Conservation (phyloP, 169 alveolate genomes). For the Cryptosporidium meleagridis region DNA sequence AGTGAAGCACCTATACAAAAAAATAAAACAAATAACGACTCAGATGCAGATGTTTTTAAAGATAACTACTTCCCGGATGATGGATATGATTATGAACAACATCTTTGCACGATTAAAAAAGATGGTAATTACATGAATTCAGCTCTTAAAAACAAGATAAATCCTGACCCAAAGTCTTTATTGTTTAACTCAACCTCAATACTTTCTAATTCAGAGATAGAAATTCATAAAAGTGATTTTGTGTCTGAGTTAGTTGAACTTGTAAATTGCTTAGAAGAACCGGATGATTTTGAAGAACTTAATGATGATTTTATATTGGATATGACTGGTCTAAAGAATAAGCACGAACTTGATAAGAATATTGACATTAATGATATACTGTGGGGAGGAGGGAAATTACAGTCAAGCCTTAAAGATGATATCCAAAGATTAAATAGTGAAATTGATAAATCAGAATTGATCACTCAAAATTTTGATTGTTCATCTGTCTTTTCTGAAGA, state of each 20-base stretch:
- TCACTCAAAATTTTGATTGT: background rate
- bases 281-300: conserved; percentile 63
- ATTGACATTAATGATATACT: conserved; percentile 14
- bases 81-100: conserved; percentile 72
- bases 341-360: conserved; percentile 8
- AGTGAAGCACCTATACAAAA: background rate
- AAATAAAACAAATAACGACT: background rate
- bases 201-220: background rate
- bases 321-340: conserved; percentile 26
- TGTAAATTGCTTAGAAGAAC: conserved; percentile 39
- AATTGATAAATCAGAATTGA: background rate
- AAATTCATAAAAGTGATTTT: background rate
- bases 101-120: conserved; percentile 18
- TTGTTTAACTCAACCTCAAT: conserved; percentile 10
- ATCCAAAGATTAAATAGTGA: background rate
- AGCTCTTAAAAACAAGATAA: background rate
- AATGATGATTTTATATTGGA: conserved; percentile 61
- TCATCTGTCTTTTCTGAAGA: background rate
- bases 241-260: conserved; percentile 36
- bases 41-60: background rate
- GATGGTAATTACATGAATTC: background rate
- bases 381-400: conserved; percentile 45
- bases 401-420: background rate
- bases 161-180: background rate
- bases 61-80: conserved; percentile 64